A percentile compares a stretch with the other conserved stretches of the same genome.
Conservation (phyloP, 352 stramenopile species). For the Phytophthora pini region DNA sequence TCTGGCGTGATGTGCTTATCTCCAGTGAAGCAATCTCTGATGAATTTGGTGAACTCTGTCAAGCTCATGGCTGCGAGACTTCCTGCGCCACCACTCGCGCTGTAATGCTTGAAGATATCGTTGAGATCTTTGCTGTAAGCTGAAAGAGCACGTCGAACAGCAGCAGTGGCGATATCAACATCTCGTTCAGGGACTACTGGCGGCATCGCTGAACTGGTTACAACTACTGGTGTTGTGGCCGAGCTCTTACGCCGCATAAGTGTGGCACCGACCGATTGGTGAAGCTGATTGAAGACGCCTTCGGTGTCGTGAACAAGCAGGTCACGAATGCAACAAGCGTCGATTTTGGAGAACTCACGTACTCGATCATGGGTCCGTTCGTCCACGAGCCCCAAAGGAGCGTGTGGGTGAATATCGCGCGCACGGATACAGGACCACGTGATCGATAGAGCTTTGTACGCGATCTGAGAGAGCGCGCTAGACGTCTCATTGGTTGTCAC, state of each 20-base stretch:
- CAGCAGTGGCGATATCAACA: conserved; percentile 53
- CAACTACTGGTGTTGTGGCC: conserved; percentile 5
- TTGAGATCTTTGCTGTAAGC: conserved; percentile 79
- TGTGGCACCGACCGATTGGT: conserved; percentile 22
- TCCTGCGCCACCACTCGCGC: conserved; percentile 63
- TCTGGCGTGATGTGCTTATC: conserved; percentile 53
- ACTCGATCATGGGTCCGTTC: conserved; percentile 70
- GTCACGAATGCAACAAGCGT: conserved; percentile 56
- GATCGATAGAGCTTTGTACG: conserved; percentile 70
- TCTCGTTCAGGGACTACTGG: conserved; percentile 68
- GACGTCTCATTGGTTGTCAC: conserved; percentile 80
- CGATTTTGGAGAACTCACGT: conserved; percentile 64
- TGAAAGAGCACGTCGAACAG: conserved; percentile 56
- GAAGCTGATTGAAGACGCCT: conserved; percentile 27
- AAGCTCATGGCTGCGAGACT: conserved; percentile 79
- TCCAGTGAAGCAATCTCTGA: conserved; percentile 64
- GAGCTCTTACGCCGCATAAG: conserved; percentile 29
- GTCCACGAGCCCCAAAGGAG: conserved; percentile 58
- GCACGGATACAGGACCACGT: conserved; percentile 70
- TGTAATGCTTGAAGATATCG: conserved; percentile 89
- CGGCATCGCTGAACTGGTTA: conserved; percentile 19
- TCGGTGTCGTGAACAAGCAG: conserved; percentile 63
- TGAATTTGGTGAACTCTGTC: conserved; percentile 77
- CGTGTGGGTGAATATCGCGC: conserved; percentile 37
- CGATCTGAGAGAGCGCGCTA: conserved; percentile 66